phyloP scores from a whole-genome alignment of 2,329 filamentous ascomycete genomes.

The Grosmannia serpens region DNA sequence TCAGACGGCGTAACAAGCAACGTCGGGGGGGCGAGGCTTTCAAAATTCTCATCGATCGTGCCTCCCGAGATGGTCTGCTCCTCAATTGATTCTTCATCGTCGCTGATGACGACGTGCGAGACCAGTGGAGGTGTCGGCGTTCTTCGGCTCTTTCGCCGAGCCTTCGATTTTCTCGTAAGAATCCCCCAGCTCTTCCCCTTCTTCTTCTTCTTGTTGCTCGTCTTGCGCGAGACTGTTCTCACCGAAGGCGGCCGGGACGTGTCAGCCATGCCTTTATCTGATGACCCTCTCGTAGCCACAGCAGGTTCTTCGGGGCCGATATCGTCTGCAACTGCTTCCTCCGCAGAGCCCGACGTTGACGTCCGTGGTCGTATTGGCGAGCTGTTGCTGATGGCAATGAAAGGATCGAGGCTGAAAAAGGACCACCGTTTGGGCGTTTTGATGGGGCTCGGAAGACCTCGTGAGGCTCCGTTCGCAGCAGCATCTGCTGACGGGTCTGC shows the following conservation, averaged over 20 bases:
- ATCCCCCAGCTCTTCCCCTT: slow-evolving; percentile 66
- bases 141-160: slow-evolving; percentile 31
- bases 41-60: slow-evolving; percentile 12
- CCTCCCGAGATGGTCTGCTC: slow-evolving; percentile 17
- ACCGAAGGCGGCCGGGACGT: slow-evolving; percentile 11
- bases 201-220: slow-evolving; percentile 45
- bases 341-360: slow-evolving; percentile 34
- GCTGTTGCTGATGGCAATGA: slow-evolving; percentile 24
- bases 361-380: slow-evolving; percentile 36
- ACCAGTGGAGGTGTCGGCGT: slow-evolving; percentile 35
- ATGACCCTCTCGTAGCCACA: background rate
- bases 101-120: slow-evolving; percentile 18
- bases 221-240: slow-evolving; percentile 19
- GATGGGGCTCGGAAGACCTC: slow-evolving; percentile 33
- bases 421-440: slow-evolving; percentile 48
- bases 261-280: slow-evolving; percentile 14
- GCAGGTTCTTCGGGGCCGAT: background rate
- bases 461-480: slow-evolving; percentile 12
- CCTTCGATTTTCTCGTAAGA: slow-evolving; percentile 49
- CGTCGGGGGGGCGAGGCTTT: slow-evolving; percentile 15
- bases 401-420: slow-evolving; percentile 50
- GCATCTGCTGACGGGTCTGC: slow-evolving; percentile 15
- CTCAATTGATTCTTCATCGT: slow-evolving; percentile 17
- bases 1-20: slow-evolving; percentile 30
- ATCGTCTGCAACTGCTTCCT: slow-evolving; percentile 20